A percentile compares a stretch with the other conserved stretches of the same genome.
phyloP scores from a whole-genome alignment of 2,329 filamentous ascomycete genomes.

The Fusarium aywerte region DNA sequence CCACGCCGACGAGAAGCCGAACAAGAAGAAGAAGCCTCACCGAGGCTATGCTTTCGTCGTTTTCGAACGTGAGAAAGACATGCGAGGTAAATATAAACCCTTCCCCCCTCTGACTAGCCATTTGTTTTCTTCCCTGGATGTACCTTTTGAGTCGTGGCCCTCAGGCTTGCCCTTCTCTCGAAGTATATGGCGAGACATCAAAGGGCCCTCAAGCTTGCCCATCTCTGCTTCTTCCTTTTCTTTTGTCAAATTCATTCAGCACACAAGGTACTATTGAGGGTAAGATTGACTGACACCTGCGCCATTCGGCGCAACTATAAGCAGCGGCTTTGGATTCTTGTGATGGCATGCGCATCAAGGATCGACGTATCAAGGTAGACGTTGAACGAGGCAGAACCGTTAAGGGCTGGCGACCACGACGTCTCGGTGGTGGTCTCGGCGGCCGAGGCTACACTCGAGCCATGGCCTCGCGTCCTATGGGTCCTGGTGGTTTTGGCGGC shows the following conservation, averaged over 20 bases:
- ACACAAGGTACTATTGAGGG: conserved; percentile 53
- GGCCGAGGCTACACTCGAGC: conserved; percentile 93
- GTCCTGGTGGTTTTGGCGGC: conserved; percentile 68
- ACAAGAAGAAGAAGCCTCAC: conserved; percentile 84
- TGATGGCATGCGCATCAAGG: conserved; percentile 93
- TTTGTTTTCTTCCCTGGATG: conserved; percentile 41
- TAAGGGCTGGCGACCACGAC: conserved; percentile 89
- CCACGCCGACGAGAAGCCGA: conserved; percentile 73
- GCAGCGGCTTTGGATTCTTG: conserved; percentile 87
- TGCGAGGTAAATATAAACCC: conserved; percentile 85
- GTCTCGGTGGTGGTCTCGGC: conserved; percentile 90
- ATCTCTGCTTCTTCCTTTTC: conserved; percentile 54
- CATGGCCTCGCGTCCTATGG: conserved; percentile 75
- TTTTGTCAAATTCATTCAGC: conserved; percentile 40
- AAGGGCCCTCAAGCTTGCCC: conserved; percentile 68
- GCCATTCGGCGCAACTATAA: conserved; percentile 66
- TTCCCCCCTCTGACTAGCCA: conserved; percentile 45
- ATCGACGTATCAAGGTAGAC: conserved; percentile 91
- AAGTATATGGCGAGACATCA: conserved; percentile 59
- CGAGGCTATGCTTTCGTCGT: conserved; percentile 96
- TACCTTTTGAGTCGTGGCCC: conserved; percentile 54
- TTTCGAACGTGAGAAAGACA: conserved; percentile 96
- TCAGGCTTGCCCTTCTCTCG: conserved; percentile 56
- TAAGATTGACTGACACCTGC: conserved; percentile 76
- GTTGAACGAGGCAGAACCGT: conserved; percentile 96